Base-by-base conservation (phyloP, 1,139 yeast species). In the Candida mesenterica region DNA sequence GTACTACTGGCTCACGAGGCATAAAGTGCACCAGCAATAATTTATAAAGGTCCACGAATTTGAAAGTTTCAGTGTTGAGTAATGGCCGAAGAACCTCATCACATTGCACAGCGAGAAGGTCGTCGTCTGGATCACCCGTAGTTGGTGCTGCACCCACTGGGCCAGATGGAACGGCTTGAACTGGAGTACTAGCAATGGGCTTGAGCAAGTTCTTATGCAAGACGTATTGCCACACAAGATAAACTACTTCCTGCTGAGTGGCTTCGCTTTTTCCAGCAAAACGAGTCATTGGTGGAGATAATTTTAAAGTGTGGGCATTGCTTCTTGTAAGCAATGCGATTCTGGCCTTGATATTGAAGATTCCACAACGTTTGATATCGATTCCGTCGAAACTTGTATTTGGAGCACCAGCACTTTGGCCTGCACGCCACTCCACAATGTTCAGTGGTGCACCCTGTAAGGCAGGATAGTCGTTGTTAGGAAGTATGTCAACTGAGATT, bases 201-300 rank as follows among this genome's bases (percentile, higher is more conserved):
- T 76, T 86, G 45, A 69, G 73, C 46, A 88, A 67, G 44, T 82
- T 78, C 39, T 85, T 85, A 60, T 77, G 77, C 51, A 85, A 81
- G 36, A 86, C 83, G 57, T 92, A 92, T 59, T 87, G 92, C 90
- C 97, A 92, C 35, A 92, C 66, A 17, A 82, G 78, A 49, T 81
- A 87, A 18, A 92, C 79, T 27, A 94, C 83, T 39, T 87, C 96
- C 40, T 92, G 92, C 55, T 89, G 89, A 4, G 95, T 82, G 30
- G 86, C 82, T 55, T 87, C 95, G 25, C 71, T 67, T 34, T 79
- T 72, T 10, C 97, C 97, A 16, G 87, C 66, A 33, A 92, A 69
- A 31, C 75, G 74, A 3, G 90, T 69, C 60, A 92, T 71, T 24
- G 64, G 62, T 22, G 77, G 79, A 14, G 82, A 77, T 30, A 89